Percentiles rank a stretch among this genome's conserved stretches.
Conservation (phyloP, 1,139 yeast genomes). For the Candida labiduridarum region DNA sequence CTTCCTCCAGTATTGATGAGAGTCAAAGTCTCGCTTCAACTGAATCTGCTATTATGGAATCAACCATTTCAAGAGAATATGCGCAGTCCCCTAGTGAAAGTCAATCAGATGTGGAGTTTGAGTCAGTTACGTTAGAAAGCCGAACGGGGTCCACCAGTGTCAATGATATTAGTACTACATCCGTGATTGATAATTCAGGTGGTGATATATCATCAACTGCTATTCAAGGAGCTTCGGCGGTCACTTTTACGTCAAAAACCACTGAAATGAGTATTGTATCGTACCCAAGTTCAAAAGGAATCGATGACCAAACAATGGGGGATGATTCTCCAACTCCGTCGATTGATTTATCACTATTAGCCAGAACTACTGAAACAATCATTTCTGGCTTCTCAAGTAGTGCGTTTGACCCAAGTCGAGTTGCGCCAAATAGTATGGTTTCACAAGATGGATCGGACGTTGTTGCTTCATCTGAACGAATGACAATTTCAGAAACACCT, state of each 20-base stretch:
- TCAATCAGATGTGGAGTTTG: too few species aligned
- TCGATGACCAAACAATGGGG: neutral
- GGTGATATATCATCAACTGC: too few species aligned
- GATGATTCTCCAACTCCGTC: neutral
- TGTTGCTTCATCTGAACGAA: too few species aligned
- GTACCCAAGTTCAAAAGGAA: neutral
- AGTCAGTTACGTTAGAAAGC: neutral
- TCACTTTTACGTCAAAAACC: neutral
- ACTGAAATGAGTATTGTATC: neutral
- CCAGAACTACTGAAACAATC: neutral
- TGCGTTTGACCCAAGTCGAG: neutral
- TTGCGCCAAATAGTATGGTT: neutral
- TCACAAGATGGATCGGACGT: too few species aligned
- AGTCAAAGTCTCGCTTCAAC: too few species aligned
- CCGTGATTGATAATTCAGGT: constrained; percentile 9
- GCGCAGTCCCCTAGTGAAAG: too few species aligned
- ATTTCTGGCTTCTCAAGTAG: neutral
- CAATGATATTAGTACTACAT: neutral
- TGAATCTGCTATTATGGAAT: too few species aligned
- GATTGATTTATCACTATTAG: neutral
- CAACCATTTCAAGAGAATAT: too few species aligned
- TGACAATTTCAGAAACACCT: too few species aligned
- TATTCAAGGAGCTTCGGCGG: neutral
- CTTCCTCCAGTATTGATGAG: too few species aligned
- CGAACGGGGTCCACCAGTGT: too few species aligned